Conservation (phyloP, 2,329 filamentous ascomycete genomes). For the Trematosphaeria pertusa region DNA sequence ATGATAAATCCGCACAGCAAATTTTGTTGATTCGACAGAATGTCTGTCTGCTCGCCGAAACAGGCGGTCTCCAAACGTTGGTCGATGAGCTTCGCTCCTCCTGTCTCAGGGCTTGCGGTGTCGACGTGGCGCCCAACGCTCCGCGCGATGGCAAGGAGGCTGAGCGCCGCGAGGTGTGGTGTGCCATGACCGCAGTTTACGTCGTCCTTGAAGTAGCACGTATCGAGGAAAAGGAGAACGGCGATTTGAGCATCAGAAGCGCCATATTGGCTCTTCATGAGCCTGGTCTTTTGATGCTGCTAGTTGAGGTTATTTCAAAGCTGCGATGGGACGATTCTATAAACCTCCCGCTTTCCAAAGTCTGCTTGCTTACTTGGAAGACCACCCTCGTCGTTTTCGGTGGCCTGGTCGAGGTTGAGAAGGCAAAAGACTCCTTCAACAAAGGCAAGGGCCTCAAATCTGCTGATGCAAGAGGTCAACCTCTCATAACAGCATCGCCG, state of each 20-base stretch:
- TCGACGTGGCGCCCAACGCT: slow-evolving; percentile 28
- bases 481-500: slow-evolving; percentile 89
- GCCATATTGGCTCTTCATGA: slow-evolving; percentile 42
- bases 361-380: slow-evolving; percentile 91
- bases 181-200: slow-evolving; percentile 57
- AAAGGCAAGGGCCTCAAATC: slow-evolving; percentile 62
- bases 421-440: slow-evolving; percentile 73
- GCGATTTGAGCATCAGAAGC: slow-evolving; percentile 59
- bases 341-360: slow-evolving; percentile 60
- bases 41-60: slow-evolving; percentile 50
- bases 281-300: slow-evolving; percentile 73
- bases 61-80: slow-evolving; percentile 49
- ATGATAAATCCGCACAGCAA: slow-evolving; percentile 49
- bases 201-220: slow-evolving; percentile 56
- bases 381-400: slow-evolving; percentile 86
- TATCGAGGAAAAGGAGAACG: slow-evolving; percentile 44
- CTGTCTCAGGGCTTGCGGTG: slow-evolving; percentile 39
- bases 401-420: slow-evolving; percentile 73
- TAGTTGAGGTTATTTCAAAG: slow-evolving; percentile 66
- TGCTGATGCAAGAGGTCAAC: slow-evolving; percentile 67
- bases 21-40: slow-evolving; percentile 55
- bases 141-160: slow-evolving; percentile 45
- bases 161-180: slow-evolving; percentile 56
- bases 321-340: slow-evolving; percentile 66
- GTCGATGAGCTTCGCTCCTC: slow-evolving; percentile 48